A percentile compares a stretch with the other conserved stretches of the same genome.
These are phyloP conservation scores for Venturia asperata DNA, from an alignment of 2,329 filamentous ascomycete species.

Conservation along the genomic window DNA sequence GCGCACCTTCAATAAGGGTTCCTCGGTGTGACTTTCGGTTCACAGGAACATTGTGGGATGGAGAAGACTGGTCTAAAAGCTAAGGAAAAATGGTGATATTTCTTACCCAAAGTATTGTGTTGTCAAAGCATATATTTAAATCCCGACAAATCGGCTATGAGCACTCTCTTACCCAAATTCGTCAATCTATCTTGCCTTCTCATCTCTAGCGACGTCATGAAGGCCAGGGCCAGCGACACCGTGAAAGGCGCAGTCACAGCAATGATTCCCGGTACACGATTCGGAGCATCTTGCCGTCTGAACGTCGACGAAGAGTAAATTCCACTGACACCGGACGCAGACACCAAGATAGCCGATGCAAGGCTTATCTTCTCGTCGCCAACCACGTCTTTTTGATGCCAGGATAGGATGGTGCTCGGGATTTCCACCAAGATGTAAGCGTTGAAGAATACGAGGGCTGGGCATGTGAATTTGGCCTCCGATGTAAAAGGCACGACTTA, in stretches of 20 bases:
- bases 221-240: neutral
- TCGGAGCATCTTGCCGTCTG: conserved; percentile 25
- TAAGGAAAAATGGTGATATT: too few relatives aligned
- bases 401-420: conserved; percentile 26
- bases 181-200: neutral
- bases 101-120: neutral
- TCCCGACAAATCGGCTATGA: neutral
- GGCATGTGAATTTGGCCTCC: conserved; percentile 22
- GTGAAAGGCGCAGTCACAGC: conserved; percentile 15
- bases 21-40: too few relatives aligned
- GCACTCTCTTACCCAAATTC: neutral
- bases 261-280: conserved; percentile 22
- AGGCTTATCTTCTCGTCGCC: too few relatives aligned
- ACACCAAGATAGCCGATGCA: too few relatives aligned
- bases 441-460: neutral
- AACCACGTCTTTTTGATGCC: conserved; percentile 31
- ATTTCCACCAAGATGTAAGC: conserved; percentile 12
- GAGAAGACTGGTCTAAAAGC: too few relatives aligned
- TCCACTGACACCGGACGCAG: too few relatives aligned
- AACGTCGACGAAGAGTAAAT: too few relatives aligned
- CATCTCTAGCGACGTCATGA: neutral
- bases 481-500: conserved; percentile 21
- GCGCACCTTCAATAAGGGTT: too few relatives aligned
- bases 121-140: neutral
- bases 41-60: too few relatives aligned